Evolutionary conservation across 2,329 filamentous ascomycete species (phyloP).

Genomic region (Fusarium sororula): DNA sequence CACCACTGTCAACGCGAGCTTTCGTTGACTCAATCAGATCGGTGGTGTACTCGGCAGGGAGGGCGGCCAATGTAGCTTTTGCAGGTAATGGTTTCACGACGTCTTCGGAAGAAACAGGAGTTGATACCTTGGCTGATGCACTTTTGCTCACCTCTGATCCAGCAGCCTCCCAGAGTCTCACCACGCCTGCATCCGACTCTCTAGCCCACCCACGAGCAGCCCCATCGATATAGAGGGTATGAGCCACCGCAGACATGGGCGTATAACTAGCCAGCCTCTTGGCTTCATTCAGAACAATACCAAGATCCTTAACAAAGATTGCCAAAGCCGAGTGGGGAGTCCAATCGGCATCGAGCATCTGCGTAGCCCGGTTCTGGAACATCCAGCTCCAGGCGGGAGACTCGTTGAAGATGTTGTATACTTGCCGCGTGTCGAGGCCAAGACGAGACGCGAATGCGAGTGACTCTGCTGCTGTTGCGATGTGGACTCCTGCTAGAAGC

Average conservation of each 20-base stretch:
- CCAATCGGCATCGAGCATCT: background rate
- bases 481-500: background rate
- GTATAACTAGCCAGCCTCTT: background rate
- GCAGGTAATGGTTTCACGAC: accelerated
- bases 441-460: background rate
- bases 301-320: background rate
- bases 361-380: background rate
- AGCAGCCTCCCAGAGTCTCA: background rate
- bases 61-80: background rate
- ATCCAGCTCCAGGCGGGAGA: background rate
- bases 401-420: background rate
- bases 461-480: background rate
- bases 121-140: background rate
- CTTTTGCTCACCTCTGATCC: background rate
- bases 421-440: background rate
- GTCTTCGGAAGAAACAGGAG: background rate
- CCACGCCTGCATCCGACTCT: background rate
- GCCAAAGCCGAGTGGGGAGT: background rate
- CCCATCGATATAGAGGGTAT: background rate
- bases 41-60: background rate
- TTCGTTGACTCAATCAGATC: background rate
- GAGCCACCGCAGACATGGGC: background rate
- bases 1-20: background rate
- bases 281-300: background rate
- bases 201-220: background rate